These are phyloP conservation scores for Backusella tarrabulga DNA, from an alignment of 192 early-diverging fungal species.

Conservation along the genomic window DNA sequence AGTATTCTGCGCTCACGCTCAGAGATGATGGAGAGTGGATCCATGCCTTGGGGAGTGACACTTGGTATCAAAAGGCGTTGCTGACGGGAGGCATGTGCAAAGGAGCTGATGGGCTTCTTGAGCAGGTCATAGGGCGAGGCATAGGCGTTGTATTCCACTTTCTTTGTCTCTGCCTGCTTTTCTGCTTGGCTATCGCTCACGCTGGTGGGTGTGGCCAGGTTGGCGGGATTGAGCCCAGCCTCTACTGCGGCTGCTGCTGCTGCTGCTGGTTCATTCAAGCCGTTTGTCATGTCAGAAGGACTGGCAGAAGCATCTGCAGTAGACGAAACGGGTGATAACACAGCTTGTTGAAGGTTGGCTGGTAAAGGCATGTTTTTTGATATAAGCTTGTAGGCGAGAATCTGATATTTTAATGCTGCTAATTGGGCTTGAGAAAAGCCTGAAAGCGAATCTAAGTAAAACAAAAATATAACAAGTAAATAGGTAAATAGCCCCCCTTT, in stretches of 20 bases:
- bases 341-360: conserved; percentile 62
- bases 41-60: conserved; percentile 75
- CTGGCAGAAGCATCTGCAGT: conserved; percentile 1
- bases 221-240: background rate
- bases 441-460: background rate
- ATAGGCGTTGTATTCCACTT: conserved; percentile 46
- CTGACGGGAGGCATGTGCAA: conserved; percentile 50
- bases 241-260: conserved; percentile 50
- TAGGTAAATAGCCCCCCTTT: background rate
- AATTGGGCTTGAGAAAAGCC: conserved; percentile 62
- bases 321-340: conserved; percentile 48
- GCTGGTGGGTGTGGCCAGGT: conserved; percentile 23
- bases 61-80: conserved; percentile 75
- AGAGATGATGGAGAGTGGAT: conserved; percentile 68
- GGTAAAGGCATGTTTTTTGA: conserved; percentile 80
- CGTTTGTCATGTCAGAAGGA: background rate
- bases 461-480: background rate
- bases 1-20: conserved; percentile 79
- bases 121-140: conserved; percentile 58
- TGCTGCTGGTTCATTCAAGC: conserved; percentile 46
- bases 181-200: background rate
- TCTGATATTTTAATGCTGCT: conserved; percentile 73
- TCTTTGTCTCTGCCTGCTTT: conserved; percentile 29
- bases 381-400: conserved; percentile 81
- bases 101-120: conserved; percentile 52